Evolutionary conservation across 192 early-diverging fungal genomes (phyloP).

Genomic region (Podila minutissima): DNA sequence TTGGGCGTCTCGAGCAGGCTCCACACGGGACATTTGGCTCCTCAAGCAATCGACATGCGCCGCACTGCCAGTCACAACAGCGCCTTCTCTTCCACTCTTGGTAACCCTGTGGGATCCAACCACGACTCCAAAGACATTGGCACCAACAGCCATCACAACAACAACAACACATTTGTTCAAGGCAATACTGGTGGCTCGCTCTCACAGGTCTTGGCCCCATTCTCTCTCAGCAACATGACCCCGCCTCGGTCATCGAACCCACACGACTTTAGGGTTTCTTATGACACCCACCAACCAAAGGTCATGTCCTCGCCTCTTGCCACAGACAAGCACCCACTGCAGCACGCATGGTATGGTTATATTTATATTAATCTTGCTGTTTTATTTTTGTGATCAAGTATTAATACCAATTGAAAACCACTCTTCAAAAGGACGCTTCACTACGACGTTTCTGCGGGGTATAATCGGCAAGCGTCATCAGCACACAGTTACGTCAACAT

Average conservation of each 20-base stretch:
- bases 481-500: constrained; percentile 28
- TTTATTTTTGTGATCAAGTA: not conserved
- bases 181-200: not conserved
- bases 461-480: constrained; percentile 24
- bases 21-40: constrained; percentile 26
- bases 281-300: constrained; percentile 12
- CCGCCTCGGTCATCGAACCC: constrained; percentile 26
- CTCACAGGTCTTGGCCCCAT: constrained; percentile 21
- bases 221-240: constrained; percentile 32
- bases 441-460: constrained; percentile 30
- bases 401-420: not conserved
- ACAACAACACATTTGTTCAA: not conserved
- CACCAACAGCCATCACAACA: not conserved
- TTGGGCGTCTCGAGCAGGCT: constrained; percentile 18
- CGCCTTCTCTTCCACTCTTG: constrained; percentile 20
- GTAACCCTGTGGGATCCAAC: not conserved
- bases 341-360: constrained; percentile 49
- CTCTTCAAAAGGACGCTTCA: constrained; percentile 27
- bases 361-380: not conserved
- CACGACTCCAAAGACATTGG: not conserved
- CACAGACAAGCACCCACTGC: constrained; percentile 38
- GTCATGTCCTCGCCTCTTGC: constrained; percentile 1
- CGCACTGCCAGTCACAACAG: constrained; percentile 49
- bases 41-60: constrained; percentile 34
- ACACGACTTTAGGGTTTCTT: not conserved